Conservation (phyloP, 78 protist genomes). For the Bodo saltans region DNA sequence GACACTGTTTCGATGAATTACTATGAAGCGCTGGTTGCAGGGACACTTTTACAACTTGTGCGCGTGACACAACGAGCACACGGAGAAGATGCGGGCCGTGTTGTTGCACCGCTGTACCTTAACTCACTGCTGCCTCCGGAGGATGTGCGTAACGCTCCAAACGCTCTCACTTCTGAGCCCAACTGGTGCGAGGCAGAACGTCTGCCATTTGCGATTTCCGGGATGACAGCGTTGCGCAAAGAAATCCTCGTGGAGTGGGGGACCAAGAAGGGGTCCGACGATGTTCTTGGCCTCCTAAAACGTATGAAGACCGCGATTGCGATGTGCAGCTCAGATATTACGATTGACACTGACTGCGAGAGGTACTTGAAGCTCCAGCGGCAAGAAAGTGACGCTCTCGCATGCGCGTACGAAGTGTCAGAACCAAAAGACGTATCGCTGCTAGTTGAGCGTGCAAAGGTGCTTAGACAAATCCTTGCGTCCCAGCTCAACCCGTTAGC, state of each 20-base stretch:
- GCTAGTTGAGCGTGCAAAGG: too few relatives aligned
- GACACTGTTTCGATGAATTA: background rate
- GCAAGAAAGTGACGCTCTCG: background rate
- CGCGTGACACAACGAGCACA: too few relatives aligned
- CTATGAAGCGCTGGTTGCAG: background rate
- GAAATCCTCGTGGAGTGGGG: background rate
- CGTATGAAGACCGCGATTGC: background rate
- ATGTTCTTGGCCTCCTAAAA: background rate
- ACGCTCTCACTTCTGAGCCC: too few relatives aligned
- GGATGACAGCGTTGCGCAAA: background rate
- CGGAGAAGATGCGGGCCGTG: too few relatives aligned
- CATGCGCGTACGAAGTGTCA: background rate
- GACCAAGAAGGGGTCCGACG: too few relatives aligned
- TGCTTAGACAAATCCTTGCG: background rate
- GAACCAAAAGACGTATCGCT: too few relatives aligned
- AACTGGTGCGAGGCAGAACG: background rate
- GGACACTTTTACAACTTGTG: too few relatives aligned
- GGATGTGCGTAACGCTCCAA: background rate
- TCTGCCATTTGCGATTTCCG: background rate
- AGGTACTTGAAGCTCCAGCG: background rate
- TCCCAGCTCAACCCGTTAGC: background rate
- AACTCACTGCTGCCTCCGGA: background rate
- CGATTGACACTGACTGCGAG: background rate
- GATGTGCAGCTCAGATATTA: background rate
- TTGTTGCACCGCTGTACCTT: too few relatives aligned